Evolutionary conservation across 305 asterid species (phyloP).

Genomic region (Solanum chacoense): DNA sequence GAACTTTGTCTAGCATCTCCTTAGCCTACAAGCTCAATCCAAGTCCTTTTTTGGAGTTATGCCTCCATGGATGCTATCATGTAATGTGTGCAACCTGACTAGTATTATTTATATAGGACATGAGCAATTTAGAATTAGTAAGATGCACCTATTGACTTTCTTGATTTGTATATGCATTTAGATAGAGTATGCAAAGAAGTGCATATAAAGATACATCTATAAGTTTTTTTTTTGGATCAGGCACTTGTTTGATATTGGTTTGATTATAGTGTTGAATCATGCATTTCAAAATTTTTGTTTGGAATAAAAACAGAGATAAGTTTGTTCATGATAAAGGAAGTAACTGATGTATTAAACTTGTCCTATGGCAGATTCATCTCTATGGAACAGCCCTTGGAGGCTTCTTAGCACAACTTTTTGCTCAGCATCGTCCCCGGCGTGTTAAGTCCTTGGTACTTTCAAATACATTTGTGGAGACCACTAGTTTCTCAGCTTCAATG

Average conservation of each 20-base stretch:
- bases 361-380: constrained; percentile 59
- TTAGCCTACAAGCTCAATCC: background rate
- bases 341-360: background rate
- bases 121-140: background rate
- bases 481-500: constrained; percentile 80
- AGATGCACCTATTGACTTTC: background rate
- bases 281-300: background rate
- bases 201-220: background rate
- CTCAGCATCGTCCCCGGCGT: constrained; percentile 93
- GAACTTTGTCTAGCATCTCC: background rate
- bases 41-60: background rate
- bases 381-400: constrained; percentile 97
- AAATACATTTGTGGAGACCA: constrained; percentile 83
- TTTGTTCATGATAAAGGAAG: background rate
- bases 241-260: background rate
- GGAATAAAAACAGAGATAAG: background rate
- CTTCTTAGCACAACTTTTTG: constrained; percentile 93
- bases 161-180: background rate
- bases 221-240: background rate
- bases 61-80: background rate
- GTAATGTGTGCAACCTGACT: background rate
- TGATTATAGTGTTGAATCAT: background rate
- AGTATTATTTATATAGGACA: background rate
- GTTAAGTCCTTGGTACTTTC: constrained; percentile 88
- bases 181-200: background rate